phyloP scores from a whole-genome alignment of 1,284 basidiomycete species.

The Tilletia setariae region DNA sequence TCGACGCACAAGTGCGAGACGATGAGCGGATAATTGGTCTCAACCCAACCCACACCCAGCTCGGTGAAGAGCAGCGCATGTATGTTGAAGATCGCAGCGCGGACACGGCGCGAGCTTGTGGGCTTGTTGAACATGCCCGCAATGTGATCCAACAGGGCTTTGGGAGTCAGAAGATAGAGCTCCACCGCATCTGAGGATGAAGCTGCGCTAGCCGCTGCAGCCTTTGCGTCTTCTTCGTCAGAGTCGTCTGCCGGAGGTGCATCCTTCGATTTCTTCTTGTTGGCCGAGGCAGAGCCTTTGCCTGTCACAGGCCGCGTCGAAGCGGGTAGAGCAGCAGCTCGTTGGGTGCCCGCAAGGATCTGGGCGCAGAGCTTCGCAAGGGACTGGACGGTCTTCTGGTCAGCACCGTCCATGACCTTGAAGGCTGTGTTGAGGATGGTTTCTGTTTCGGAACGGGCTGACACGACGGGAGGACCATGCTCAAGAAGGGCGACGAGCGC shows the following conservation, averaged over 20 bases:
- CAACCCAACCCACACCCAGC: conserved; percentile 75
- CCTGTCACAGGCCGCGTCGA: conserved; percentile 44
- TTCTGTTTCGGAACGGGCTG: conserved; percentile 69
- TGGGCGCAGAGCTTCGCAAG: conserved; percentile 77
- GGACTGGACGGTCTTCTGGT: conserved; percentile 76
- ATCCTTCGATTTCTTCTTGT: conserved; percentile 61
- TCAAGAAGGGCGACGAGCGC: conserved; percentile 52
- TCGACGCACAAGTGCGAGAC: conserved; percentile 71
- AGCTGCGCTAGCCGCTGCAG: conserved; percentile 59
- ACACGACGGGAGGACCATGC: conserved; percentile 42
- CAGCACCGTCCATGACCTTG: conserved; percentile 71
- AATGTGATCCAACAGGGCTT: conserved; percentile 77
- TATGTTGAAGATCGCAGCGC: conserved; percentile 82
- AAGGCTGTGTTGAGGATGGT: conserved; percentile 67
- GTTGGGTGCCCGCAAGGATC: conserved; percentile 79
- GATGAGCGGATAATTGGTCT: conserved; percentile 75
- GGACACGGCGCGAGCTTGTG: conserved; percentile 64
- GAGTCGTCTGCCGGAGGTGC: conserved; percentile 57
- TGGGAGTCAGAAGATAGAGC: conserved; percentile 71
- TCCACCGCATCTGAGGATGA: conserved; percentile 63
- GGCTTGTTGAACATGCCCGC: conserved; percentile 76
- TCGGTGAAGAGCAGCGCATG: conserved; percentile 74
- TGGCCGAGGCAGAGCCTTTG: conserved; percentile 34
- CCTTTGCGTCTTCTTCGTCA: conserved; percentile 63
- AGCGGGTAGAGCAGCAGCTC: conserved; percentile 60